Percentiles rank a stretch among this genome's conserved stretches.
phyloP scores from a whole-genome alignment of 148 eudicot genomes.

The Drosera capensis region DNA sequence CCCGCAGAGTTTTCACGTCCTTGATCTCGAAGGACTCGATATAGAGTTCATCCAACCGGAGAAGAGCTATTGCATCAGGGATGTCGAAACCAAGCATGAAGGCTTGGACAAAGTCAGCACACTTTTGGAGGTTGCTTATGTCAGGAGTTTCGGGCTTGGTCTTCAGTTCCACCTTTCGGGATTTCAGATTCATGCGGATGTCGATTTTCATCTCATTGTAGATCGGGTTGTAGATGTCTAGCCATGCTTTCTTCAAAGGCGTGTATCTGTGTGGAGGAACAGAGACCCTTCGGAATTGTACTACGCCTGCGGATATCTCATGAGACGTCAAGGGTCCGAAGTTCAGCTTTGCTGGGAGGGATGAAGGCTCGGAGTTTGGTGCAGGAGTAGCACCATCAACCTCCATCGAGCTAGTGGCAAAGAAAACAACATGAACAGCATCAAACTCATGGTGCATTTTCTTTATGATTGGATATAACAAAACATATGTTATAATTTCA shows the following conservation, averaged over 20 bases:
- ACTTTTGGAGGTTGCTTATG: conserved; percentile 54
- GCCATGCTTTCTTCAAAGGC: conserved; percentile 64
- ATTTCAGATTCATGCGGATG: conserved; percentile 70
- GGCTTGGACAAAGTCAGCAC: conserved; percentile 75
- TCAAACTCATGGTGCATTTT: too few relatives aligned
- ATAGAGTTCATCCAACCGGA: conserved; percentile 67
- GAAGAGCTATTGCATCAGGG: conserved; percentile 48
- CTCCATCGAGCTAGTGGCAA: conserved; percentile 33
- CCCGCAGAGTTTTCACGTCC: conserved; percentile 72
- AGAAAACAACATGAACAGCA: too few relatives aligned
- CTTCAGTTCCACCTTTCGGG: conserved; percentile 57
- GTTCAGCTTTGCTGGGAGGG: conserved; percentile 35
- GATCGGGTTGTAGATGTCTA: conserved; percentile 64
- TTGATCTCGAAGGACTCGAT: conserved; percentile 68
- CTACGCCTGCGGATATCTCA: conserved; percentile 61
- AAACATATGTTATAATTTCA: too few relatives aligned
- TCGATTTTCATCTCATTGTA: conserved; percentile 76
- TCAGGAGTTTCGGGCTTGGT: conserved; percentile 71
- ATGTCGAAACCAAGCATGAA: conserved; percentile 79
- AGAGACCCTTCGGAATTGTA: conserved; percentile 46
- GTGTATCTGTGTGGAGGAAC: conserved; percentile 72
- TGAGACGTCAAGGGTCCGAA: conserved; percentile 59
- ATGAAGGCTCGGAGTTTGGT: conserved; percentile 8
- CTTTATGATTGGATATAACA: too few relatives aligned
- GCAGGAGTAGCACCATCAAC: conserved; percentile 19